A percentile compares a stretch with the other conserved stretches of the same genome.
These are phyloP conservation scores for Kodamaea suecica DNA, from an alignment of 1,139 yeast species.

Conservation along the genomic window DNA sequence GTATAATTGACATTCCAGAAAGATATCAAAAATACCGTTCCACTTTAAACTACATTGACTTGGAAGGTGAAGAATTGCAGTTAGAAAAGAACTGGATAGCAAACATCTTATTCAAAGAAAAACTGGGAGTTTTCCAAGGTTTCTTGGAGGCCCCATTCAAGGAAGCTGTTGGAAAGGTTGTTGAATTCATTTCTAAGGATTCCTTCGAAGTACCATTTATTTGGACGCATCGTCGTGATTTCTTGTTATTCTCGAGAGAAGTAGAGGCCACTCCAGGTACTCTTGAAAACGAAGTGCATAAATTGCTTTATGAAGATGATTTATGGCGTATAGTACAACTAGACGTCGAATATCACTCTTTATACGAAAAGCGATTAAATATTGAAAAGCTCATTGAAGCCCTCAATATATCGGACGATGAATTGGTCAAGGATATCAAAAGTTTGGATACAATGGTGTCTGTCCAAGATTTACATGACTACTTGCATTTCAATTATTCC, in stretches of 20 bases:
- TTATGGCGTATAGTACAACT: conserved; percentile 86
- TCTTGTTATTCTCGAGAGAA: conserved; percentile 61
- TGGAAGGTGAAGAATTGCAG: conserved; percentile 64
- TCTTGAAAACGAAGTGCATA: conserved; percentile 43
- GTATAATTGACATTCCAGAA: conserved; percentile 89
- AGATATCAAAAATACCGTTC: conserved; percentile 78
- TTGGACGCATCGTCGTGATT: conserved; percentile 94
- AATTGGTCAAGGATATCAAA: conserved; percentile 52
- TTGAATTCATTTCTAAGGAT: conserved; percentile 76
- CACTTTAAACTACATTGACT: conserved; percentile 59
- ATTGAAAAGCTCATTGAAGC: conserved; percentile 57
- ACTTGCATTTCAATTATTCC: conserved; percentile 76
- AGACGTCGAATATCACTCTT: conserved; percentile 86
- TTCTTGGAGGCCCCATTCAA: conserved; percentile 58
- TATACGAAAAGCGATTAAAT: conserved; percentile 70
- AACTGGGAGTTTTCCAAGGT: conserved; percentile 33
- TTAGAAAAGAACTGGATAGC: conserved; percentile 81
- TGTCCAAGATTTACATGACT: conserved; percentile 84
- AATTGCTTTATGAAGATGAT: conserved; percentile 73
- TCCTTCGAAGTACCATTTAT: conserved; percentile 92
- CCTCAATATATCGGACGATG: conserved; percentile 53
- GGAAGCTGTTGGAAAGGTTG: conserved; percentile 69
- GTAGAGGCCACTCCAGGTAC: conserved; percentile 45
- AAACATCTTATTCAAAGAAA: conserved; percentile 53
- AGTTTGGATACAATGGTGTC: conserved; percentile 70